Evolutionary conservation across 2,329 filamentous ascomycete genomes (phyloP).

Genomic region (Calonectria honghensis): DNA sequence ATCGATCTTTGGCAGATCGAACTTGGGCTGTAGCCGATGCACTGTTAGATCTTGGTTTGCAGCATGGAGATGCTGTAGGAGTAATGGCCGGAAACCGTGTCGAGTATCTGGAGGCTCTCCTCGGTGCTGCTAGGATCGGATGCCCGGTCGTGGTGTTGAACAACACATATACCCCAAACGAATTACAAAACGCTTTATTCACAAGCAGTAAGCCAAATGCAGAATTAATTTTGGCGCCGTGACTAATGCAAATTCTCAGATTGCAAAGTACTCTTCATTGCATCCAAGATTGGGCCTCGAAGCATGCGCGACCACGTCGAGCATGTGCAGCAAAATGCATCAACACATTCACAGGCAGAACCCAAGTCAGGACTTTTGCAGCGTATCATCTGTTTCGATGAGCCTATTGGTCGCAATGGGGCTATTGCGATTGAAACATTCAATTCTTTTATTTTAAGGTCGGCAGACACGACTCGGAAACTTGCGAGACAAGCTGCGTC

Average conservation of each 20-base stretch:
- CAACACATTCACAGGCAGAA: background rate
- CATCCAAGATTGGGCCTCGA: constrained; percentile 30
- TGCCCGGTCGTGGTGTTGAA: constrained; percentile 45
- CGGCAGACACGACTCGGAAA: background rate
- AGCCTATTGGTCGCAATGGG: background rate
- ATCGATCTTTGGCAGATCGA: constrained; percentile 36
- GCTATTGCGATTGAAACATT: background rate
- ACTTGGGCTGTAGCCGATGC: constrained; percentile 36
- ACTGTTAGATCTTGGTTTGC: constrained; percentile 41
- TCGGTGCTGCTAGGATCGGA: constrained; percentile 41
- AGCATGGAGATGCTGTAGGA: constrained; percentile 38
- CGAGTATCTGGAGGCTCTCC: constrained; percentile 44
- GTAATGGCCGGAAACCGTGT: constrained; percentile 46
- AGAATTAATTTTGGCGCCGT: background rate
- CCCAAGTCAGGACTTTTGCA: background rate
- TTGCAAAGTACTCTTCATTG: constrained; percentile 34
- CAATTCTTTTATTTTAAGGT: background rate
- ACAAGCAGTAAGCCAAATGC: constrained; percentile 26
- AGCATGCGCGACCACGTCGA: constrained; percentile 13
- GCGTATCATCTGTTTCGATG: background rate
- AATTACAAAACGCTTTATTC: constrained; percentile 31
- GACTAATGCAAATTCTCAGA: constrained; percentile 9
- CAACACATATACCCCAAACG: constrained; percentile 41
- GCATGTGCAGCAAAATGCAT: background rate
- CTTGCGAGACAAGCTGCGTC: background rate